phyloP scores from a whole-genome alignment of 2,329 filamentous ascomycete genomes.

The Ascocoryne sarcoides region DNA sequence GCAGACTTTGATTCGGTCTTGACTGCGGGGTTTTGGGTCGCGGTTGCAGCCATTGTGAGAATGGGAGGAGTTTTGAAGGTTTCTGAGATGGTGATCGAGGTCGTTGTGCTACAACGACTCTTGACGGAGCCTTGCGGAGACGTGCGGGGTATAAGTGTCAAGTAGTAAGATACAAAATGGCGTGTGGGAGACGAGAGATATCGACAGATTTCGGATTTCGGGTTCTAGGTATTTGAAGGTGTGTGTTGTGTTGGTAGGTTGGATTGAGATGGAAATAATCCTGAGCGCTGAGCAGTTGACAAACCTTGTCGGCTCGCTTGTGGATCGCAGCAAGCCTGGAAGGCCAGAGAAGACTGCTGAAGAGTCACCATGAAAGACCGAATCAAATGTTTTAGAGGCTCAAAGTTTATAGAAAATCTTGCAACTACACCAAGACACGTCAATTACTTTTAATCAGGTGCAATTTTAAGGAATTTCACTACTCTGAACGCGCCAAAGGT shows the following conservation, averaged over 20 bases:
- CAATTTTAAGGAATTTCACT: no score
- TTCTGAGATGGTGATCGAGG: conserved; percentile 1
- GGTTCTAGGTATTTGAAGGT: conserved; percentile 1
- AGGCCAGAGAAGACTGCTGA: neutral
- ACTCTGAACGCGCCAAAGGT: no score
- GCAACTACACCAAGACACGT: no score
- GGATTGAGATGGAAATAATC: conserved; percentile 3
- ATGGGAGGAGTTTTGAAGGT: conserved; percentile 1
- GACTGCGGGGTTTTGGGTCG: conserved; percentile 53
- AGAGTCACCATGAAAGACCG: neutral
- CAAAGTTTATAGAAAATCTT: no score
- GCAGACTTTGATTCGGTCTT: conserved; percentile 56
- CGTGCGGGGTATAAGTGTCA: conserved; percentile 1
- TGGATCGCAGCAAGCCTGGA: no score
- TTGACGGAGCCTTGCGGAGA: conserved; percentile 6
- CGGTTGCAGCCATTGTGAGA: conserved; percentile 52
- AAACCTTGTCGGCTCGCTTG: conserved; percentile 4
- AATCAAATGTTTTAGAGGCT: no score
- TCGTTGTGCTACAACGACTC: conserved; percentile 7
- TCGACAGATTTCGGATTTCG: neutral
- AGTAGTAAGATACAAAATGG: conserved; percentile 1
- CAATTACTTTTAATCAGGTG: no score
- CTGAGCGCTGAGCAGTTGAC: neutral
- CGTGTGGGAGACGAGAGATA: conserved; percentile 1
- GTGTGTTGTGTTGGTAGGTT: neutral